Evolutionary conservation across 495 filamentous ascomycete genomes (phyloP), one percentile per base, ranked within the genome.

Genomic region (Bacidia gigantensis): DNA sequence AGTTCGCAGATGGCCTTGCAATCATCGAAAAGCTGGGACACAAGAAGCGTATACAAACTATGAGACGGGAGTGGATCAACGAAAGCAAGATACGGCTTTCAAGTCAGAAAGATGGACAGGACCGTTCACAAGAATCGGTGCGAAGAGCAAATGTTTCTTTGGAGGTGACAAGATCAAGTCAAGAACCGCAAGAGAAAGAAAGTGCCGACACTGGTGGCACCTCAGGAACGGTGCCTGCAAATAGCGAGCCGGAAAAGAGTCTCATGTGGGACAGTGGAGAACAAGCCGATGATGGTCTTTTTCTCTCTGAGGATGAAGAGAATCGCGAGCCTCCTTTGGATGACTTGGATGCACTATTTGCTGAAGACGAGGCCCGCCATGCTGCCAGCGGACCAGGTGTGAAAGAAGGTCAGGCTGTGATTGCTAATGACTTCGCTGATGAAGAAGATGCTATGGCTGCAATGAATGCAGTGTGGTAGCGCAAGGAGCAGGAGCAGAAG

Each of bases 11-110:
- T 60, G 92, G 86, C 3, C 70, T 96, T 18, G 68, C 80, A 26
- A 96, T 96, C 66, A 87, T 96, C 7, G 93, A 99, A 66, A 96
- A 94, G 66, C 68, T 88, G 2, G 92, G 92, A 1, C 92, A 97
- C 65, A 84, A 81, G 35, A 84, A 78, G 61, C 69, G 74, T 2
- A 70, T 87, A 55, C 86, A 86, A 50, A 74, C 75, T 11, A 82
- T 87, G 74, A 74, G 83, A 51, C 78, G 76, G 59, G 80, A 82
- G 60, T 97, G 90, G 90, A 93, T 97, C 51, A 77, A 89, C 56
- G 88, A 94, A 62, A 77, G 70, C 26, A 83, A 70, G 40, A 47
- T 55, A 20, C 32, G 38, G 47, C 29, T 7, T 35, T 5, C 14
- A 35, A 14, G 14, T 35, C 14, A 35, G 7, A 14, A 5, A 7